Evolutionary conservation across 352 stramenopile genomes (phyloP).

Genomic region (Globisporangium barbulae): DNA sequence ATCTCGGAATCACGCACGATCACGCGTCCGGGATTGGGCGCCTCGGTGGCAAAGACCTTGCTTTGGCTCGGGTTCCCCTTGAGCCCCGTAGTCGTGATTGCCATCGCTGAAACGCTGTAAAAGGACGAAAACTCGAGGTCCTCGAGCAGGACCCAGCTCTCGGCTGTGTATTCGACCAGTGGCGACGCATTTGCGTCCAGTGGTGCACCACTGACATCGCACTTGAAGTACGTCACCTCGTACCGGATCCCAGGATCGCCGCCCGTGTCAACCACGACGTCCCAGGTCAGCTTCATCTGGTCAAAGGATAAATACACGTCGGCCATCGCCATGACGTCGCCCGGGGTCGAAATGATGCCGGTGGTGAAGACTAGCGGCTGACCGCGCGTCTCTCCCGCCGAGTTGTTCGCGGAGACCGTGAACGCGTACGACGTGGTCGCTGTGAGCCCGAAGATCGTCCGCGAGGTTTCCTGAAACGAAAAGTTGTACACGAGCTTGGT

Average conservation of each 20-base stretch:
- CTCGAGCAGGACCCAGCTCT: slow-evolving; percentile 18
- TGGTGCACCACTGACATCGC: slow-evolving; percentile 16
- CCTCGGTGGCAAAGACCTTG: slow-evolving; percentile 31
- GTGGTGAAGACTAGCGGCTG: slow-evolving; percentile 25
- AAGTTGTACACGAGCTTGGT: slow-evolving; percentile 25
- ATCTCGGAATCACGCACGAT: slow-evolving; percentile 20
- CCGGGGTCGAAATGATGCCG: slow-evolving; percentile 30
- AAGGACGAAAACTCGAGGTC: slow-evolving; percentile 29
- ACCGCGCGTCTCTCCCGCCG: slow-evolving; percentile 27
- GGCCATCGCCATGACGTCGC: slow-evolving; percentile 25
- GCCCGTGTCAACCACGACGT: slow-evolving; percentile 34
- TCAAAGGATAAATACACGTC: slow-evolving; percentile 29
- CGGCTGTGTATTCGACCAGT: background rate
- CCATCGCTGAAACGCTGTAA: slow-evolving; percentile 31
- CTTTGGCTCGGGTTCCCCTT: slow-evolving; percentile 19
- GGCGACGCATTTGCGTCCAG: background rate
- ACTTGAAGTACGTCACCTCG: slow-evolving; percentile 38
- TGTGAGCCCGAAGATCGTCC: slow-evolving; percentile 30
- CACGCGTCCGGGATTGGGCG: slow-evolving; percentile 29
- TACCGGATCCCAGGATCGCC: slow-evolving; percentile 44
- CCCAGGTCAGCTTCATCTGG: slow-evolving; percentile 37
- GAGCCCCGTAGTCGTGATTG: slow-evolving; percentile 36
- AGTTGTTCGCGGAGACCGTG: slow-evolving; percentile 32
- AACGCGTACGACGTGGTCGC: slow-evolving; percentile 44
- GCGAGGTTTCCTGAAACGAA: slow-evolving; percentile 7